phyloP scores from a whole-genome alignment of 2,329 filamentous ascomycete species.

The Ophiostoma quercus region DNA sequence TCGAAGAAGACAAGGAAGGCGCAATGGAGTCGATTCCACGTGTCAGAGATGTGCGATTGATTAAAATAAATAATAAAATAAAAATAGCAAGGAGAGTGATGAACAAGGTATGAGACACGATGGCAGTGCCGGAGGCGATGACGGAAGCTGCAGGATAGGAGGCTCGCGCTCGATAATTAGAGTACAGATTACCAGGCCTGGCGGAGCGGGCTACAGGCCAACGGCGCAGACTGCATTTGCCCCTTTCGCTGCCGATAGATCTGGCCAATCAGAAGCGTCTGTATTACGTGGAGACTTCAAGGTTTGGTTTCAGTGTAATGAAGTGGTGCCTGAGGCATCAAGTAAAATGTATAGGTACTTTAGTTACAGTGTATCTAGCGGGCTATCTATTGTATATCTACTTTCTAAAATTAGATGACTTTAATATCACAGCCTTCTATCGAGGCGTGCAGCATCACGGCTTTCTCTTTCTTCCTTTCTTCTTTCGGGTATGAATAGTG shows the following conservation, averaged over 20 bases:
- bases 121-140: slow-evolving; percentile 6
- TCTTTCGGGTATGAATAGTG: no score
- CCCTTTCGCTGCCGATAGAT: not conserved
- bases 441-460: not conserved
- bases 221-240: not conserved
- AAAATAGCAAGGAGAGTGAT: not conserved
- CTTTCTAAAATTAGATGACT: not conserved
- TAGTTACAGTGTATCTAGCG: no score
- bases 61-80: not conserved
- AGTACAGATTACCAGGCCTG: not conserved
- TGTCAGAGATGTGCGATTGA: not conserved
- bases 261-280: slow-evolving; percentile 19
- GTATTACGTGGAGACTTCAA: slow-evolving; percentile 21
- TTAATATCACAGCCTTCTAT: not conserved
- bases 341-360: not conserved
- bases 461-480: not conserved
- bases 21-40: not conserved
- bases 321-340: slow-evolving; percentile 14
- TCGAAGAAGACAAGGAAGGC: not conserved
- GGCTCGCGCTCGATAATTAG: slow-evolving; percentile 15
- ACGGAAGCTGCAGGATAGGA: not conserved
- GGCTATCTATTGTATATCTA: not conserved
- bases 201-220: not conserved
- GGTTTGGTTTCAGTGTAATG: not conserved
- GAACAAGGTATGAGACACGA: not conserved